Percentiles rank a stretch among this genome's conserved stretches.
Evolutionary conservation across 805 yeast genomes (phyloP).

Genomic region (Candida ascalaphidarum): DNA sequence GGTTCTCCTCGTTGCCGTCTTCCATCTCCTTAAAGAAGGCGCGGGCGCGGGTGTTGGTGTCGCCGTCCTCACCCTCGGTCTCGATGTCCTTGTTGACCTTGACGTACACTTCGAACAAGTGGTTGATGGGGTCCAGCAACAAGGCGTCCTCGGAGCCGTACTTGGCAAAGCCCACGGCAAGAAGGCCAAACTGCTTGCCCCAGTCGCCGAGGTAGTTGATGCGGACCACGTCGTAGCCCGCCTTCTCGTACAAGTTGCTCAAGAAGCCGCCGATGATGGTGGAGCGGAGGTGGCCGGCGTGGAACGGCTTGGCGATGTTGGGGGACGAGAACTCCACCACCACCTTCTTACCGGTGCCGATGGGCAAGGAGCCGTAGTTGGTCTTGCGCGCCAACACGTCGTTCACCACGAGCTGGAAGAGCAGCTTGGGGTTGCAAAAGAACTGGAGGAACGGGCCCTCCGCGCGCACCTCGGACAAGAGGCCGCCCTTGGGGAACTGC

Average conservation of each 20-base stretch:
- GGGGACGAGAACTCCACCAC: slow-evolving; percentile 94
- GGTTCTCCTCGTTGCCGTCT: slow-evolving; percentile 79
- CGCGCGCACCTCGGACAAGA: slow-evolving; percentile 61
- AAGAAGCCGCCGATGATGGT: slow-evolving; percentile 97
- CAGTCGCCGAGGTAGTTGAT: slow-evolving; percentile 97
- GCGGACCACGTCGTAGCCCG: slow-evolving; percentile 89
- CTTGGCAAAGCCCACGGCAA: slow-evolving; percentile 85
- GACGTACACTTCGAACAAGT: slow-evolving; percentile 91
- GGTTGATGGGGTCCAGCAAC: slow-evolving; percentile 78
- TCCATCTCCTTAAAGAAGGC: slow-evolving; percentile 86
- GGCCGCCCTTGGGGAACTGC: slow-evolving; percentile 66
- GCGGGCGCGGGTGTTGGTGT: slow-evolving; percentile 69
- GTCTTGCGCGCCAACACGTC: slow-evolving; percentile 55
- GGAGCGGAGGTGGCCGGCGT: slow-evolving; percentile 97
- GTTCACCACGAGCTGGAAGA: slow-evolving; percentile 61
- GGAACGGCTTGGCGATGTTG: slow-evolving; percentile 98
- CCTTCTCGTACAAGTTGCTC: slow-evolving; percentile 78
- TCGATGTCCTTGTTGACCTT: slow-evolving; percentile 70
- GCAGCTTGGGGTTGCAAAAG: slow-evolving; percentile 59
- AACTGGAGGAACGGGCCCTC: slow-evolving; percentile 91
- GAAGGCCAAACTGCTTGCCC: slow-evolving; percentile 97
- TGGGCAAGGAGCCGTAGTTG: slow-evolving; percentile 65
- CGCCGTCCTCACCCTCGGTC: slow-evolving; percentile 46
- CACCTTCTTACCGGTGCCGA: slow-evolving; percentile 60
- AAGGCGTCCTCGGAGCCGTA: slow-evolving; percentile 77